Evolutionary conservation across 371 early-diverging fungal species (phyloP).

Genomic region (Mucor plumbeus): DNA sequence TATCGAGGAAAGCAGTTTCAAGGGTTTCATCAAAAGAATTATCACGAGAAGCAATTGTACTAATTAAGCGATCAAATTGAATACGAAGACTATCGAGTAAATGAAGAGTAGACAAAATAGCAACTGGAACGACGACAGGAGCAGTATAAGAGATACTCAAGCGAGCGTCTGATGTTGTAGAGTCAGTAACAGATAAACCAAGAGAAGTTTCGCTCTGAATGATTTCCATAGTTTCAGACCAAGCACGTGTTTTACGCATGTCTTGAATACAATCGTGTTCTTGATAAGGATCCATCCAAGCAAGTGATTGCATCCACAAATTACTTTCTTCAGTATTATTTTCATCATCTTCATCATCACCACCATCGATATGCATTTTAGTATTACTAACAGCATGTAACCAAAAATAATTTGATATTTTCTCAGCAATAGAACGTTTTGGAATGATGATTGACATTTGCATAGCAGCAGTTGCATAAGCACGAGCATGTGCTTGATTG

Average conservation of each 20-base stretch:
- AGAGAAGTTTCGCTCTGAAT: conserved; percentile 18
- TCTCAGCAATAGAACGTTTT: conserved; percentile 23
- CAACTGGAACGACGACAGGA: conserved; percentile 37
- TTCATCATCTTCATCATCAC: conserved; percentile 38
- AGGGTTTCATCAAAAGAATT: conserved; percentile 11
- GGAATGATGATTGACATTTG: conserved; percentile 44
- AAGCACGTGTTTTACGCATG: conserved; percentile 38
- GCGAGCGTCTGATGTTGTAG: conserved; percentile 10
- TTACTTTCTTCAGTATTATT: conserved; percentile 28
- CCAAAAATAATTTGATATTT: conserved; percentile 41
- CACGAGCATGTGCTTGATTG: conserved; percentile 34
- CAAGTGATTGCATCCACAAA: conserved; percentile 33
- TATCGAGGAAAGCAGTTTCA: conserved; percentile 38
- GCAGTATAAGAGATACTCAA: conserved; percentile 35
- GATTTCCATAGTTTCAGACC: conserved; percentile 42
- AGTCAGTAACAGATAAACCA: conserved; percentile 38
- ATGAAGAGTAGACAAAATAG: conserved; percentile 39
- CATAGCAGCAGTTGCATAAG: conserved; percentile 47
- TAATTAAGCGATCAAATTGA: conserved; percentile 42
- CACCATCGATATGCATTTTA: conserved; percentile 31
- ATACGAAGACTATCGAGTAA: conserved; percentile 43
- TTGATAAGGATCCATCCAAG: conserved; percentile 32
- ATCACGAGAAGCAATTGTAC: conserved; percentile 29
- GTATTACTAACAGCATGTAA: conserved; percentile 35
- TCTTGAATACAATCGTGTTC: conserved; percentile 29